phyloP scores from a whole-genome alignment of 306 rosid genomes.

The Cucurbita argyrosperma region DNA sequence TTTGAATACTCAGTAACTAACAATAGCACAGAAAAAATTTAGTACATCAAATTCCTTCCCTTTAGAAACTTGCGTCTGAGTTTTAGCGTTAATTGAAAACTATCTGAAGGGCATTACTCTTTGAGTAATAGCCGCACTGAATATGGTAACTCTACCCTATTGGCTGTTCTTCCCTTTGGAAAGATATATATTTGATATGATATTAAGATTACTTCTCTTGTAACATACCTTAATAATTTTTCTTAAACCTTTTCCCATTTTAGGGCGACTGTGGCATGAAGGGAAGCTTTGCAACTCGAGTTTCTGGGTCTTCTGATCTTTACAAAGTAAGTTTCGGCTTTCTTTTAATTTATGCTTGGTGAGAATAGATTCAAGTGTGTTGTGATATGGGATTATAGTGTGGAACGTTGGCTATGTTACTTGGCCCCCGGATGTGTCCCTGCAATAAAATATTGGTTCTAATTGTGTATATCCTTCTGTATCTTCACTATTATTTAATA shows the following conservation, averaged over 20 bases:
- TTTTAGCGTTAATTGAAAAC: not conserved
- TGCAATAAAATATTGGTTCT: not conserved
- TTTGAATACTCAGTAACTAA: not conserved
- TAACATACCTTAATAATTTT: not conserved
- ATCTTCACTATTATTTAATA: not conserved
- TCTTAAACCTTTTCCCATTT: not conserved
- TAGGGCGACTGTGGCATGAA: constrained; percentile 79
- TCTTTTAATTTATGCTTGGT: not conserved
- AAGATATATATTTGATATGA: not conserved
- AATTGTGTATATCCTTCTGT: not conserved
- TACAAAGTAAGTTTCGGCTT: constrained; percentile 47
- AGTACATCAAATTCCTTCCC: not conserved
- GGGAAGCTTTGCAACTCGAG: constrained; percentile 86
- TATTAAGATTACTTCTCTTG: not conserved
- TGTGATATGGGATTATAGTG: not conserved
- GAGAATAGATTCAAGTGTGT: not conserved
- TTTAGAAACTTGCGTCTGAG: not conserved
- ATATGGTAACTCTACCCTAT: not conserved
- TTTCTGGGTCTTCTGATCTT: constrained; percentile 91
- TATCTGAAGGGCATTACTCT: not conserved
- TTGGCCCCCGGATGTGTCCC: not conserved
- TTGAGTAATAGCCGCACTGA: not conserved
- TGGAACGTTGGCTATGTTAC: not conserved
- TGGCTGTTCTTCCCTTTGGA: not conserved
- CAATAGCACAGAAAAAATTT: not conserved